Conservation (phyloP, 2,329 filamentous ascomycete species). For the Endoconidiophora laricicola region DNA sequence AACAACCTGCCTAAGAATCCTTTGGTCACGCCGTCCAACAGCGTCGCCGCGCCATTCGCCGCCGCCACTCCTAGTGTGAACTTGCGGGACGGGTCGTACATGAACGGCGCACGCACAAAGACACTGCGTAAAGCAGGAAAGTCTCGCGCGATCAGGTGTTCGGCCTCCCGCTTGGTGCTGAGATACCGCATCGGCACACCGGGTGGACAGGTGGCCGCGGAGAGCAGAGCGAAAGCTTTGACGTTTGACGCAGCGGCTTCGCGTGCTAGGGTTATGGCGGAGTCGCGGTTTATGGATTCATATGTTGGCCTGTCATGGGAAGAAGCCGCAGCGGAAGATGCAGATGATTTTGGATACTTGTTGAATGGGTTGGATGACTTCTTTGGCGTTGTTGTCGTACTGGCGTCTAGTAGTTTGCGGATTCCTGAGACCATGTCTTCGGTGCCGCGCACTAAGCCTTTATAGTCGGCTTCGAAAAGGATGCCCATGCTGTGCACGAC, state of each 20-base stretch:
- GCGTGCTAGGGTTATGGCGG: slow-evolving; percentile 65
- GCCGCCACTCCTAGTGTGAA: slow-evolving; percentile 77
- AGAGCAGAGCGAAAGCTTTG: slow-evolving; percentile 68
- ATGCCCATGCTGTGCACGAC: slow-evolving; percentile 96
- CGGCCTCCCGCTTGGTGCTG: slow-evolving; percentile 79
- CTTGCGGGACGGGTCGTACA: slow-evolving; percentile 71
- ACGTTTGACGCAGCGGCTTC: slow-evolving; percentile 51
- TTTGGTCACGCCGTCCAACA: slow-evolving; percentile 63
- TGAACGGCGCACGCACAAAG: slow-evolving; percentile 71
- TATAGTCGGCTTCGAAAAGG: slow-evolving; percentile 93
- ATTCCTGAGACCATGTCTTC: slow-evolving; percentile 71
- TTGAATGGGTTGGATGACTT: slow-evolving; percentile 44
- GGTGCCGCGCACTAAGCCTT: slow-evolving; percentile 67
- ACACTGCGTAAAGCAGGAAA: slow-evolving; percentile 64
- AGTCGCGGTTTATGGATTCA: slow-evolving; percentile 92
- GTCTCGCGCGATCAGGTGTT: slow-evolving; percentile 52
- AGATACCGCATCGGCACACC: slow-evolving; percentile 77
- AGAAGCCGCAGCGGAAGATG: background rate
- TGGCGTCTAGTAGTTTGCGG: slow-evolving; percentile 48
- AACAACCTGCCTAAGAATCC: slow-evolving; percentile 61
- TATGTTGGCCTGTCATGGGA: slow-evolving; percentile 50
- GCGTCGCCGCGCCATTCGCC: slow-evolving; percentile 53
- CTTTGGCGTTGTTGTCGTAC: slow-evolving; percentile 27
- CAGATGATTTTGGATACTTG: slow-evolving; percentile 18
- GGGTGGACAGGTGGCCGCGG: slow-evolving; percentile 71